A percentile compares a stretch with the other conserved stretches of the same genome.
These are phyloP conservation scores for Chaetomiaceae sp. DNA, from an alignment of 2,329 filamentous ascomycete species.

Conservation along the genomic window DNA sequence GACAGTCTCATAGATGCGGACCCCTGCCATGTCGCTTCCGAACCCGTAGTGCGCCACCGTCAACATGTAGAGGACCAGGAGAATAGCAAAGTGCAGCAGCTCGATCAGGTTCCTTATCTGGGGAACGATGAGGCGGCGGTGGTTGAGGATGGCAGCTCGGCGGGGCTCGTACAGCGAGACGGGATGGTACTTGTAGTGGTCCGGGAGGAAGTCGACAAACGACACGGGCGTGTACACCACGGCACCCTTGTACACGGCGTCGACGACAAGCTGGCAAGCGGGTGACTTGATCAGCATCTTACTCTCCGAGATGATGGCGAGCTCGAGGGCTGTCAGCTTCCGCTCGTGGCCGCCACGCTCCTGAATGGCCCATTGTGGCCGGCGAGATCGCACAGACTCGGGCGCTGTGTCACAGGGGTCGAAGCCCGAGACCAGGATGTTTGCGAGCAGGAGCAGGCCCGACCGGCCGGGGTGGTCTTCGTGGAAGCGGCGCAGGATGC, in stretches of 20 bases:
- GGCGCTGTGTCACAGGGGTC: slow-evolving; percentile 69
- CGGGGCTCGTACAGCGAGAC: slow-evolving; percentile 66
- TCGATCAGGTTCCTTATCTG: slow-evolving; percentile 64
- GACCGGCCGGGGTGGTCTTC: slow-evolving; percentile 60
- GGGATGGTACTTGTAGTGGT: slow-evolving; percentile 67
- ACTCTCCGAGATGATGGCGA: slow-evolving; percentile 67
- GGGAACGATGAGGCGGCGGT: slow-evolving; percentile 68
- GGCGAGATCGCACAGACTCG: slow-evolving; percentile 46
- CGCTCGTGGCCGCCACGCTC: slow-evolving; percentile 40
- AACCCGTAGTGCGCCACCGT: slow-evolving; percentile 55
- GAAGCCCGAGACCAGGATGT: slow-evolving; percentile 66
- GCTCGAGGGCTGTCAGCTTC: slow-evolving; percentile 64
- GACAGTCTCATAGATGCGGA: slow-evolving; percentile 52
- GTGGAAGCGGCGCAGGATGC: slow-evolving; percentile 62
- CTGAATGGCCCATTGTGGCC: slow-evolving; percentile 38
- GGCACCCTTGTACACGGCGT: slow-evolving; percentile 64
- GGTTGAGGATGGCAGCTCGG: slow-evolving; percentile 62
- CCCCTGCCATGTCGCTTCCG: slow-evolving; percentile 51
- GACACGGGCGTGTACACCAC: slow-evolving; percentile 67
- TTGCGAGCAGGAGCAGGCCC: slow-evolving; percentile 61
- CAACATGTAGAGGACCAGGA: slow-evolving; percentile 58
- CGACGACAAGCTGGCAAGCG: slow-evolving; percentile 65
- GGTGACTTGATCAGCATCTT: slow-evolving; percentile 63
- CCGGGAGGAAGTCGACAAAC: slow-evolving; percentile 68
- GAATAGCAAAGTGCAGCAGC: slow-evolving; percentile 58